Base-by-base conservation (phyloP, 805 yeast genomes). In the Spathaspora hagerdaliae region DNA sequence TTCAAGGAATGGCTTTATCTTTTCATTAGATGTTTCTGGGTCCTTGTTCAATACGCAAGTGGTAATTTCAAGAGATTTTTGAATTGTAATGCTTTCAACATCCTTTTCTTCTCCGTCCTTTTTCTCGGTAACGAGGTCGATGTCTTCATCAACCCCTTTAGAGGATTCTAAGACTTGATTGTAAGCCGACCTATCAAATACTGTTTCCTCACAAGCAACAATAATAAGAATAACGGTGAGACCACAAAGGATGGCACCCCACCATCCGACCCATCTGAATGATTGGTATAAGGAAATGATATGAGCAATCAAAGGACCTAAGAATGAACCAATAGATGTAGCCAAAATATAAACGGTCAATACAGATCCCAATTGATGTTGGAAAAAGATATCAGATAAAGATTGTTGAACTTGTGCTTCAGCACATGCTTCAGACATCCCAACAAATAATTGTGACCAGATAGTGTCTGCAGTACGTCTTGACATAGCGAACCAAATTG, bases 181-280 rank as follows among this genome's bases (percentile, higher is more conserved):
- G 29, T 39, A 19, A n/a, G 41, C 41, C 12, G 68, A 52, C 56
- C 88, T 70, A 55, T 83, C 85, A 53, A 82, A 82, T 38, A 70
- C 70, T 0, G 95, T 85, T 57, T 87, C 96, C 58, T 85, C 91
- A 56, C 85, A 78, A 14, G 76, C 75, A 50, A 84, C 77, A 26
- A 82, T 52, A 43, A 83, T 60, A 11, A 83, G 73, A 1, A 78
- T 47, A 46, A 85, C 61, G 27, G 81, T 65, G 2, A 65, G 81
- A 4, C 59, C 63, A 26, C 64, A 59, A 32, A 67, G 56, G 44
- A 66, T 56, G 36, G 82, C 90, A 9, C 84, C 81, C 46, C 82
- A 74, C 58, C 87, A 85, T 31, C 90, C 89, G 6, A 85, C 87
- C 95, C 95, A 87, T 55, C 85, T 71, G 67, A 86, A 87, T n/a